Evolutionary conservation across 2,329 filamentous ascomycete genomes (phyloP), one percentile per base, ranked within the genome.

Genomic region (Microdochium nivale): DNA sequence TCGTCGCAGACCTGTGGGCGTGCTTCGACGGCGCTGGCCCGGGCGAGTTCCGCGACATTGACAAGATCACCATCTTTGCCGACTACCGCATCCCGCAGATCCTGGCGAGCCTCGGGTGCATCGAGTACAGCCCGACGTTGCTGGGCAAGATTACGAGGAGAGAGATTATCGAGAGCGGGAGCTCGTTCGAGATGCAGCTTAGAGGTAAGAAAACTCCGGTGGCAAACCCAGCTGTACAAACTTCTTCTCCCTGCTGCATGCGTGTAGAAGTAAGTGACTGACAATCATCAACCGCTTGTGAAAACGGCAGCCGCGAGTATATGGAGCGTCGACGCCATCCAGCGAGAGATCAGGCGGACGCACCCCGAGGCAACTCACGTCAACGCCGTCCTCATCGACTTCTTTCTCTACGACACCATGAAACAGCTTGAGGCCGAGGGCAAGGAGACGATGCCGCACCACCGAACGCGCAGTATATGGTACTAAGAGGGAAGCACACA

Each of bases 81-180:
- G 94, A 99, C 72, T 99, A 99, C 65, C 87, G 94, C 44, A 86
- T 99, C 51, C 95, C 95, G 14, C 94, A 99, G 70, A 94, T 96
- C 59, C 79, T 99, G 32, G 83, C 91, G 60, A 83, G 83, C 10
- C 75, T 97, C 46, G 88, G 88, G 19, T 92, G 90, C 53, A 71
- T 99, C 49, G 83, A 81, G 60, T 96, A 94, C 69, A 91, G 88
- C 56, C 94, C 94, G 0, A 78, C 84, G 1, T 72, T 99, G 46
- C 84, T 90, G 49, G 76, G 78, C 32, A 78, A 84, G 16, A 85
- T 99, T 60, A 77, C 79, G 30, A 74, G 77, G 25, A 78, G 80
- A 50, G 78, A 84, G 56, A 63, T 77, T 1, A 79, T 99, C 23
- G 77, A 86, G 52, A 82, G 82, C 49, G 91, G 90, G 0, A 81